Conservation (phyloP, 805 yeast species). For the Komagataella phaffii region DNA sequence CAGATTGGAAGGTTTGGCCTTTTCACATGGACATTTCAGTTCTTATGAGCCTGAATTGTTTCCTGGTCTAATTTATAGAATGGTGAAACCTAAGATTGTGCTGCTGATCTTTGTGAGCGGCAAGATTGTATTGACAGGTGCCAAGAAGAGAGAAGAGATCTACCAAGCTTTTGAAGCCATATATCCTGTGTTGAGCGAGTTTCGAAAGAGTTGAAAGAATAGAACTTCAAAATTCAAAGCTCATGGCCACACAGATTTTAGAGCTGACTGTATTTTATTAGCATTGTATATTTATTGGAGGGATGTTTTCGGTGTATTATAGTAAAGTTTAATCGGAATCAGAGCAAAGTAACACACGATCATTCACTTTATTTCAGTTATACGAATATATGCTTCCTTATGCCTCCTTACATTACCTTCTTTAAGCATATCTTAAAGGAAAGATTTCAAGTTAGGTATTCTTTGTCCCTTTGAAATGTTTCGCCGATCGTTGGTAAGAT, state of each 20-base stretch:
- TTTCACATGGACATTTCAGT: conserved; percentile 96
- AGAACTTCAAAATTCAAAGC: not conserved
- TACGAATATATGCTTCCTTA: too few relatives aligned
- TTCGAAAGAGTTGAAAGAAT: conserved; percentile 48
- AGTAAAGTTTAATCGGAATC: not conserved
- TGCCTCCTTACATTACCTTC: not conserved
- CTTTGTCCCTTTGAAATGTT: not conserved
- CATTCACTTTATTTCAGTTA: not conserved
- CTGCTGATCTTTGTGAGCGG: conserved; percentile 93
- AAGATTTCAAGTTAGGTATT: not conserved
- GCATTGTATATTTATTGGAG: not conserved
- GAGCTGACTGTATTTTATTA: not conserved
- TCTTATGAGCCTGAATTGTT: conserved; percentile 96
- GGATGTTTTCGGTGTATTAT: not conserved
- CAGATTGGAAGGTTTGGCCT: conserved; percentile 92
- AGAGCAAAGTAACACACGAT: not conserved
- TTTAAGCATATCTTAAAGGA: not conserved
- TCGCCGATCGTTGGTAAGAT: not conserved
- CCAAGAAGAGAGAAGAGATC: conserved; percentile 96
- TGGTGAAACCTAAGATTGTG: conserved; percentile 98
- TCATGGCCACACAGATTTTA: not conserved
- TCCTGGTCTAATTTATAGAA: conserved; percentile 96
- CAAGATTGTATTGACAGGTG: conserved; percentile 95
- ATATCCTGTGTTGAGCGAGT: conserved; percentile 96
- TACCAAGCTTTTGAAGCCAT: conserved; percentile 97